Percentiles rank a stretch among this genome's conserved stretches.
These are phyloP conservation scores for Nyssa sinensis DNA, from an alignment of 148 eudicot species.

Conservation along the genomic window DNA sequence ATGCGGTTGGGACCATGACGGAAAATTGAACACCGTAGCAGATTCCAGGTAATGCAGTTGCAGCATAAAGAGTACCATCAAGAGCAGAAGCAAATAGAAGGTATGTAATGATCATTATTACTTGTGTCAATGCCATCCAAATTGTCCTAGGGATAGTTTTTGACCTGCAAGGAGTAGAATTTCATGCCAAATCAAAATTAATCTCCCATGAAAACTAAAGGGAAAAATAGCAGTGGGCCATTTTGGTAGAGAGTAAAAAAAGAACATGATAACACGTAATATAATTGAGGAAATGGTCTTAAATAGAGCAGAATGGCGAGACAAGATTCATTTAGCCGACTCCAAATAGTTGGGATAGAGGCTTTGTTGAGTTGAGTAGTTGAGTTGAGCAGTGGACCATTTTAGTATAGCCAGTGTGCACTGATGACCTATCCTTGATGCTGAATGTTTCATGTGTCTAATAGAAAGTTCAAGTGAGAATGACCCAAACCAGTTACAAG, in stretches of 20 bases:
- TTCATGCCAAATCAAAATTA: not conserved
- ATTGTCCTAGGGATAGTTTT: conserved; percentile 63
- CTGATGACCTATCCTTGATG: not conserved
- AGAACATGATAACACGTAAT: too few relatives aligned
- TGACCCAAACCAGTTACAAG: not conserved
- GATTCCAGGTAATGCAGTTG: conserved; percentile 69
- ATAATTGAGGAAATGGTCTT: too few relatives aligned
- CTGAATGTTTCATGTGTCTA: not conserved
- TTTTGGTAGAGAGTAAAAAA: too few relatives aligned
- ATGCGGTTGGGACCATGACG: conserved; percentile 78
- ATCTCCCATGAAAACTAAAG: not conserved
- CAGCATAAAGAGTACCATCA: conserved; percentile 51
- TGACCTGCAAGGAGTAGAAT: conserved; percentile 46
- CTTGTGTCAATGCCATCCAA: conserved; percentile 65
- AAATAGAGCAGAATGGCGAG: too few relatives aligned
- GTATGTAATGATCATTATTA: conserved; percentile 63
- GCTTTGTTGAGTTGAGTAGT: too few relatives aligned
- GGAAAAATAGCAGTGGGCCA: not conserved
- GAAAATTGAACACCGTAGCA: conserved; percentile 78
- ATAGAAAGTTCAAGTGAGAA: not conserved
- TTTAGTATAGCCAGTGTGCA: too few relatives aligned
- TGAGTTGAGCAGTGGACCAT: too few relatives aligned
- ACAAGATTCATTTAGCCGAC: too few relatives aligned
- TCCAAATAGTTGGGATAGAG: too few relatives aligned
- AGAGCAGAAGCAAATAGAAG: conserved; percentile 68